Base-by-base conservation (phyloP, 768 basidiomycete genomes). In the Boletus bicolor region DNA sequence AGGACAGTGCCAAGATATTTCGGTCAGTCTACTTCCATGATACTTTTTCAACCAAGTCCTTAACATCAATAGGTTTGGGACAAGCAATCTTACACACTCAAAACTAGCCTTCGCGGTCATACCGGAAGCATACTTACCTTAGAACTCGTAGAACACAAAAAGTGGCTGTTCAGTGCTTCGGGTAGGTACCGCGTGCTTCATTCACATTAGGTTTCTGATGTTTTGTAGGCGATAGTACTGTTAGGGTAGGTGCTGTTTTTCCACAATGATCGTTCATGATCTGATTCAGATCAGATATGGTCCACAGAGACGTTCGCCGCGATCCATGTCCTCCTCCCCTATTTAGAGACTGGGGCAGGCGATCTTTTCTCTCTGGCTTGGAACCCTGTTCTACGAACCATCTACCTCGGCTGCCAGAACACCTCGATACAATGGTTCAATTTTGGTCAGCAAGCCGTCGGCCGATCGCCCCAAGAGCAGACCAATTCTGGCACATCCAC, bases 341-440 rank as follows among this genome's bases (percentile, higher is more conserved):
- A 90, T 64, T 74, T 85, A 42, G 92, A 93, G 61, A 84, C 83
- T 2, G 86, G 84, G 30, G 84, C 93, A 5, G 93, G 93, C 21
- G 93, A 96, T 66, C 79, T 96, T 32, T 95, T 91, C 73, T 92
- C 89, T 37, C 76, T 96, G 1, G 81, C 82, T 0, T 97, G 90
- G 89, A 87, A 83, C 8, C 77, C 84, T 2, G 65, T 76, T 21
- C 73, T 85, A 26, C 84, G 84, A 54, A 87, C 86, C 0, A 74
- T 96, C 32, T 96, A 88, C 68, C 77, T 96, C 36, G 94, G 94
- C 24, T 94, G 92, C 67, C 91, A 97, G 71, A 91, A 93, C 67
- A 94, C 94, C 2, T 94, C 92, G 12, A 77, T 97, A 30, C 92
- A 97, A 65, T 97, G 92, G 92, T 84, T 86, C 68, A 75, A 81